These are phyloP conservation scores for Termitomyces sp. DNA, from an alignment of 1,284 basidiomycete genomes.

Conservation along the genomic window DNA sequence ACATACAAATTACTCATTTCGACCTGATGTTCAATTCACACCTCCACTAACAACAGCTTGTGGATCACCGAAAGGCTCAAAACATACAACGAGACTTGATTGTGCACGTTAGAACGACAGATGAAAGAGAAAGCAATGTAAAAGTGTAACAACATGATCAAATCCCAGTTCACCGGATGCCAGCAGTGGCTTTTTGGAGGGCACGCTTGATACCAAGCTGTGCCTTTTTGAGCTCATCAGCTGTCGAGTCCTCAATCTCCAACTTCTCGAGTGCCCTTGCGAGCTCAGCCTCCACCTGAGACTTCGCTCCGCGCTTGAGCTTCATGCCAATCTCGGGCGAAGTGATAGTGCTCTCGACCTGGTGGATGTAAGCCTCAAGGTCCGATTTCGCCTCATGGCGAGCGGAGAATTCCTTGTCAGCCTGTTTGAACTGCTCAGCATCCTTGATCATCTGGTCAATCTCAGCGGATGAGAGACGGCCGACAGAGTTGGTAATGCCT, in stretches of 20 bases:
- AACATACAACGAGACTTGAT: constrained; percentile 9
- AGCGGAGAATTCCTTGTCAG: constrained; percentile 95
- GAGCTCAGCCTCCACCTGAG: constrained; percentile 91
- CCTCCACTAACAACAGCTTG: neutral
- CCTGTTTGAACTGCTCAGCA: constrained; percentile 92
- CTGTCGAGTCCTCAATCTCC: constrained; percentile 89
- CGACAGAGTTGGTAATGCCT: constrained; percentile 94
- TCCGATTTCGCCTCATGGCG: constrained; percentile 96
- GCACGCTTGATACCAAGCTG: constrained; percentile 91
- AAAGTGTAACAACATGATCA: constrained; percentile 20
- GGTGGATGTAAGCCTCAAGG: constrained; percentile 93
- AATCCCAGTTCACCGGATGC: constrained; percentile 58
- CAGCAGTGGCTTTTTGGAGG: constrained; percentile 91
- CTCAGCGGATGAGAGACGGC: constrained; percentile 89
- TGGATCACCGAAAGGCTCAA: neutral
- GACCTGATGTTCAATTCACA: neutral
- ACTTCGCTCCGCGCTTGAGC: constrained; percentile 92
- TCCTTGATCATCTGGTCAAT: constrained; percentile 99
- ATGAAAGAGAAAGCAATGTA: constrained; percentile 17
- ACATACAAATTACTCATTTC: neutral
- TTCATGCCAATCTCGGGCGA: constrained; percentile 95
- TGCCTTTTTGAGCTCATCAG: constrained; percentile 91
- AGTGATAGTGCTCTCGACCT: constrained; percentile 89
- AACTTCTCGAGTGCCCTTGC: constrained; percentile 95
- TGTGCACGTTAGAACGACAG: constrained; percentile 10